These are phyloP conservation scores for Quercus suber DNA, from an alignment of 306 rosid species.

Conservation along the genomic window DNA sequence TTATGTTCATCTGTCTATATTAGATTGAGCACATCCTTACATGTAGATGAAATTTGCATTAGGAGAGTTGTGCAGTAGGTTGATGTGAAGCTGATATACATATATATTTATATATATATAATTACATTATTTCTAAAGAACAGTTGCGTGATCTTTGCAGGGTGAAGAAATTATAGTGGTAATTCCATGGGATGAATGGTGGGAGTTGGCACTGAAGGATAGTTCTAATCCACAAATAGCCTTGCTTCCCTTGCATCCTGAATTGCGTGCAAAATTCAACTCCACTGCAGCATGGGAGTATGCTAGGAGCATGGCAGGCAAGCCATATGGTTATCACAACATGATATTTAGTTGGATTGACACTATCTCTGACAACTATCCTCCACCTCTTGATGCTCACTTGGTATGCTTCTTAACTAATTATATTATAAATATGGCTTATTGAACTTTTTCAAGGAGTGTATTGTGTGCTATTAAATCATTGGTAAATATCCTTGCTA, in stretches of 20 bases:
- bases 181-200: constrained; percentile 98
- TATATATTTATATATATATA: too few species aligned
- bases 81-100: neutral
- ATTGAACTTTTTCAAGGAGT: constrained; percentile 16
- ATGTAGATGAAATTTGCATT: neutral
- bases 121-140: neutral
- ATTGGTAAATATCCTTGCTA: neutral
- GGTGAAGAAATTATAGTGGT: constrained; percentile 94
- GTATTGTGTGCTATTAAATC: constrained; percentile 3
- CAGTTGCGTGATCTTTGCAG: constrained; percentile 35
- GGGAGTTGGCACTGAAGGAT: constrained; percentile 83
- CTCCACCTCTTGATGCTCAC: constrained; percentile 99
- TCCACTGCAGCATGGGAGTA: constrained; percentile 92
- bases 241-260: constrained; percentile 89
- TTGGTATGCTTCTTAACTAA: constrained; percentile 46
- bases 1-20: neutral
- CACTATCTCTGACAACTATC: constrained; percentile 90
- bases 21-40: neutral
- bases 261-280: constrained; percentile 73
- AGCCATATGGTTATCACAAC: constrained; percentile 98
- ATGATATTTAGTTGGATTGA: constrained; percentile 99
- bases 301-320: constrained; percentile 91
- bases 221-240: constrained; percentile 90
- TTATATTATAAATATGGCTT: constrained; percentile 12
- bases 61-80: neutral